Conservation (phyloP, 306 rosid species). For the Boehmeria nivea region DNA sequence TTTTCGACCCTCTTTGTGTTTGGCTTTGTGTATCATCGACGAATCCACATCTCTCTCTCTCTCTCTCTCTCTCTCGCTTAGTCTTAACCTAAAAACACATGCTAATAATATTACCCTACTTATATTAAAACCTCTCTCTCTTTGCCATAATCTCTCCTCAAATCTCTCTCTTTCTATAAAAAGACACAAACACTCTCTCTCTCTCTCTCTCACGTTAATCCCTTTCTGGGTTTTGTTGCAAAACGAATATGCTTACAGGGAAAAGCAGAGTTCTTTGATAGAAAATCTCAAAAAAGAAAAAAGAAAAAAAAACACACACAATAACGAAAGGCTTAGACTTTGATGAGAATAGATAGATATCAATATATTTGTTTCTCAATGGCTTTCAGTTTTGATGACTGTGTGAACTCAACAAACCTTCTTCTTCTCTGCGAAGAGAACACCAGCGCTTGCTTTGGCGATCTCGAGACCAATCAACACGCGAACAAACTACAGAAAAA, state of each 20-base stretch:
- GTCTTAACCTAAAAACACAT: slow-evolving; percentile 48
- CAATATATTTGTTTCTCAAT: slow-evolving; percentile 31
- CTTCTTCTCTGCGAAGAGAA: slow-evolving; percentile 51
- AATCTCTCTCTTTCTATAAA: background rate
- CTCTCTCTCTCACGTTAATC: slow-evolving; percentile 3
- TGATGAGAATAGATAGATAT: slow-evolving; percentile 22
- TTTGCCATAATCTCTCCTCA: background rate
- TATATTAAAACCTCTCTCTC: slow-evolving; percentile 3
- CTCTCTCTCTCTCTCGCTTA: slow-evolving; percentile 7
- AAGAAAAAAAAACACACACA: too few species aligned
- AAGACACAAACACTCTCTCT: slow-evolving; percentile 4
- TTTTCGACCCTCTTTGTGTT: background rate
- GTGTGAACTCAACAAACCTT: slow-evolving; percentile 22
- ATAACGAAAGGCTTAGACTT: slow-evolving; percentile 15
- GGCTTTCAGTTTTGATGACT: slow-evolving; percentile 48
- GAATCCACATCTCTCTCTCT: background rate
- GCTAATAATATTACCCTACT: background rate
- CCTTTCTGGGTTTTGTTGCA: slow-evolving; percentile 25
- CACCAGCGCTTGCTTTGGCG: too few species aligned
- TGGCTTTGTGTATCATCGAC: slow-evolving; percentile 7
- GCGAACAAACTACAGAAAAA: slow-evolving; percentile 15
- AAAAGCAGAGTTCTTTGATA: slow-evolving; percentile 22
- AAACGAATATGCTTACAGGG: slow-evolving; percentile 3
- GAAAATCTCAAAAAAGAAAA: too few species aligned
- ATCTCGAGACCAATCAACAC: background rate